phyloP scores from a whole-genome alignment of 108 stramenopile species.

The Mediolabrus comicus region DNA sequence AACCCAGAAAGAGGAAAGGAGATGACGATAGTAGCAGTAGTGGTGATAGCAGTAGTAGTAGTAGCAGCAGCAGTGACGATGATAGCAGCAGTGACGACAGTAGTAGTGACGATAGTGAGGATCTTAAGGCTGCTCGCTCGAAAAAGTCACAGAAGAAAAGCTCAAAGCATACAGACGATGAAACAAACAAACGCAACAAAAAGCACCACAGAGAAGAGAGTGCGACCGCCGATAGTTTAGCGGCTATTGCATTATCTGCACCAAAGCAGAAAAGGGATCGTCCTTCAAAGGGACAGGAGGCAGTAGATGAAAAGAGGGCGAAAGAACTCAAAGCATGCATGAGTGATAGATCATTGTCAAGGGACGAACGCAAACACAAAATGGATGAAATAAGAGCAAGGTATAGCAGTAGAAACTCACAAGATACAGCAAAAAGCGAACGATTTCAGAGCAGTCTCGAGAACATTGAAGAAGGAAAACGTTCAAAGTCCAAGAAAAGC shows the following conservation, averaged over 20 bases:
- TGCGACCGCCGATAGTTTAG: not conserved
- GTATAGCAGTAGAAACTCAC: not conserved
- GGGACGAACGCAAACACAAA: not conserved
- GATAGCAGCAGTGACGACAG: not conserved
- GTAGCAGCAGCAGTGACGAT: not conserved
- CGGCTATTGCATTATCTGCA: not conserved
- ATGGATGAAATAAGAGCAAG: not conserved
- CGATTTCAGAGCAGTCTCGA: not conserved
- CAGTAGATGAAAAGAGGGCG: not conserved
- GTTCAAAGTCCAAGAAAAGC: not conserved
- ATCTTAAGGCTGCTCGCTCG: no score
- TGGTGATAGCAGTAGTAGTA: not conserved
- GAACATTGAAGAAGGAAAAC: not conserved
- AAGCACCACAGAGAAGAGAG: not conserved
- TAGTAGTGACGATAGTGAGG: not conserved
- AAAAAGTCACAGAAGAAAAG: no score
- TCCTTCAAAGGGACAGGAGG: no score
- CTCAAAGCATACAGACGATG: no score
- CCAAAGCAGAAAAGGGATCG: not conserved
- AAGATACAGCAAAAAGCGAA: not conserved
- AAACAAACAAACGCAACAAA: not conserved
- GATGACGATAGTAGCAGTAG: not conserved
- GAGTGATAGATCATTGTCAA: not conserved
- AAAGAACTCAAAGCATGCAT: not conserved
- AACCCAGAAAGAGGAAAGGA: not conserved